phyloP scores from a whole-genome alignment of 169 alveolate species.

The Hepatocystis sp. region DNA sequence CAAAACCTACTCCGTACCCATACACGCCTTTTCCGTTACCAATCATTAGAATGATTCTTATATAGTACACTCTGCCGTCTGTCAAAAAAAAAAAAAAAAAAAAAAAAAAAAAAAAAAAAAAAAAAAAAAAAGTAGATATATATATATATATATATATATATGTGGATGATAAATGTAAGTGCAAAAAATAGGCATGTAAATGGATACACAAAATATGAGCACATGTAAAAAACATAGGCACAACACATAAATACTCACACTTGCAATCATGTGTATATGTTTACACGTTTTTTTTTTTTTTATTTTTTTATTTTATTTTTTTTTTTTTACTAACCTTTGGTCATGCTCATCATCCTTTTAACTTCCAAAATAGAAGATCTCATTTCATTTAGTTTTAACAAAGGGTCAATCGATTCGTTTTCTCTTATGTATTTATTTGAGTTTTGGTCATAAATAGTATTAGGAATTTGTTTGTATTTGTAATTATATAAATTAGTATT shows the following conservation, averaged over 20 bases:
- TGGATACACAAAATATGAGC: too few species aligned
- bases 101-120: constrained; percentile 4
- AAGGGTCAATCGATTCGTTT: constrained; percentile 82
- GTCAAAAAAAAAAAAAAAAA: constrained; percentile 3
- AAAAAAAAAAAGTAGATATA: background rate
- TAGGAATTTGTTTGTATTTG: constrained; percentile 73
- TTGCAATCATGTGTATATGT: too few species aligned
- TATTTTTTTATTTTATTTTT: too few species aligned
- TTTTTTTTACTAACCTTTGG: constrained; percentile 80
- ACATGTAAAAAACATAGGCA: too few species aligned
- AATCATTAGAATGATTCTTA: constrained; percentile 82
- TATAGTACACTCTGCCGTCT: constrained; percentile 85
- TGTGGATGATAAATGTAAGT: too few species aligned
- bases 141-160: too few species aligned
- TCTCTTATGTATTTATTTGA: constrained; percentile 77
- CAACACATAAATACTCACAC: too few species aligned
- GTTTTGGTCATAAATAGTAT: constrained; percentile 67
- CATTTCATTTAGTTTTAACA: constrained; percentile 80
- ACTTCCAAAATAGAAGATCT: constrained; percentile 82
- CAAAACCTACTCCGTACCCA: constrained; percentile 87
- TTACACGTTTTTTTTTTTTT: too few species aligned
- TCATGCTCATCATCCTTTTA: constrained; percentile 85
- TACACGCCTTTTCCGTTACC: constrained; percentile 87
- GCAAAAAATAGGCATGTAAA: too few species aligned
- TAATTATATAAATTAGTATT: constrained; percentile 45